Conservation (phyloP, 2,329 filamentous ascomycete species). For the Ophiostoma angusticollis region DNA sequence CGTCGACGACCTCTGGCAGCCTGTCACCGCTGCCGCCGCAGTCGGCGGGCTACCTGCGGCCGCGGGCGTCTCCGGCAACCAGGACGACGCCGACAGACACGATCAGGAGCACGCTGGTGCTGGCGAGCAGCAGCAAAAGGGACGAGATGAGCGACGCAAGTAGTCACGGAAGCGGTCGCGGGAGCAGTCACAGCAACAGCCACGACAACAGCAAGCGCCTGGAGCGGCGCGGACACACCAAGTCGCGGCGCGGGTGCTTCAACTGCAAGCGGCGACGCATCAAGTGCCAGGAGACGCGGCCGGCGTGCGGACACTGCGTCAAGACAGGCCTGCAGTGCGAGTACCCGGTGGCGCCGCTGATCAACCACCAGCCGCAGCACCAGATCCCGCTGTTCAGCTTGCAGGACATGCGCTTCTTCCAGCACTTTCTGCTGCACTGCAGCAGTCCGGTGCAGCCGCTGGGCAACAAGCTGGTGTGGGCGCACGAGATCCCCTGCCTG, state of each 20-base stretch:
- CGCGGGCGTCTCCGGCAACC: background rate
- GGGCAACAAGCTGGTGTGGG: conserved; percentile 54
- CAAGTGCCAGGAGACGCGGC: conserved; percentile 56
- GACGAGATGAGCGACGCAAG: background rate
- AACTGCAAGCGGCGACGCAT: conserved; percentile 56
- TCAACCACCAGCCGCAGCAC: conserved; percentile 43
- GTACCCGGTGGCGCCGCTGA: conserved; percentile 40
- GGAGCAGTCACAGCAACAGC: background rate
- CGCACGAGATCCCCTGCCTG: conserved; percentile 52
- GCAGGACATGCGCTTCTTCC: conserved; percentile 56
- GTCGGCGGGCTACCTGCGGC: background rate
- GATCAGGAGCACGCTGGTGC: background rate
- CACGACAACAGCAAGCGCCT: conserved; percentile 24
- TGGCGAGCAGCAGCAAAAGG: background rate
- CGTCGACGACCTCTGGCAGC: background rate
- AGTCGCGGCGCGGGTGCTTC: conserved; percentile 52
- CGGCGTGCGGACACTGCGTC: conserved; percentile 48
- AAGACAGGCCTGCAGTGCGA: conserved; percentile 51
- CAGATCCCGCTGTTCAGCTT: conserved; percentile 46
- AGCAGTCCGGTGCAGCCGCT: conserved; percentile 53
- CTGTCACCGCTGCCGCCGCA: conserved; percentile 1
- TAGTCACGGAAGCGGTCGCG: conserved; percentile 6
- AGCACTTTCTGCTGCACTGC: conserved; percentile 50
- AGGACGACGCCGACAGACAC: background rate
- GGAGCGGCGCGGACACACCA: conserved; percentile 51